phyloP scores from a whole-genome alignment of 2,329 filamentous ascomycete genomes.

The Alternaria atra region DNA sequence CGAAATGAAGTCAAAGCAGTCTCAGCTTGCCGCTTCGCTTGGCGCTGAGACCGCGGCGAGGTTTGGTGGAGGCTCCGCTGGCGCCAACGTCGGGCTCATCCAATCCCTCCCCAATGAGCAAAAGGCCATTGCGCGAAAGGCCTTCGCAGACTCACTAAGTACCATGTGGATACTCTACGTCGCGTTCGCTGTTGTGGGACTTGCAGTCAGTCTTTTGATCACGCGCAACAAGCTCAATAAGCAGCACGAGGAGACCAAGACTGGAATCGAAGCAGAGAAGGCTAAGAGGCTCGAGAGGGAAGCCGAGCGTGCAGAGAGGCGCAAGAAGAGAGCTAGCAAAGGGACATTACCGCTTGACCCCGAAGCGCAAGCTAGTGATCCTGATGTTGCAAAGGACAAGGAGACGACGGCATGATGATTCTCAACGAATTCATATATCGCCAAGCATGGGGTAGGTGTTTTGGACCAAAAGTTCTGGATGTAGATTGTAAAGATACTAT shows the following conservation, averaged over 20 bases:
- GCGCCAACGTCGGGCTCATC: slow-evolving; percentile 68
- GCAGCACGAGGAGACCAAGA: slow-evolving; percentile 60
- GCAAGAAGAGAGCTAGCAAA: slow-evolving; percentile 37
- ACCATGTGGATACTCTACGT: slow-evolving; percentile 62
- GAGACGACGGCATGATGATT: slow-evolving; percentile 14
- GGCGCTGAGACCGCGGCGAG: slow-evolving; percentile 60
- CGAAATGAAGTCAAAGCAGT: slow-evolving; percentile 67
- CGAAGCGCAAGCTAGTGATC: slow-evolving; percentile 18
- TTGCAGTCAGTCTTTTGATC: slow-evolving; percentile 54
- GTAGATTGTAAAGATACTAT: background rate
- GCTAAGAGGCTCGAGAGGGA: slow-evolving; percentile 50
- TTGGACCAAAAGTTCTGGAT: background rate
- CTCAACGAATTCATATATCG: background rate
- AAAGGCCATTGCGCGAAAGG: slow-evolving; percentile 52
- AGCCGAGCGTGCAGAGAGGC: slow-evolving; percentile 42
- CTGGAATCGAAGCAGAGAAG: slow-evolving; percentile 56
- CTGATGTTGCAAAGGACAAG: slow-evolving; percentile 3
- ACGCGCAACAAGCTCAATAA: slow-evolving; percentile 53
- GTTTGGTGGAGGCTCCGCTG: slow-evolving; percentile 68
- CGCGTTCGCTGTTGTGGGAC: slow-evolving; percentile 51
- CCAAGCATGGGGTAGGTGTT: slow-evolving; percentile 5
- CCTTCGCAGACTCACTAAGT: slow-evolving; percentile 56
- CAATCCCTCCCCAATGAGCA: slow-evolving; percentile 60
- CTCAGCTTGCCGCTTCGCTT: slow-evolving; percentile 60
- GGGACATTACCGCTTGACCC: slow-evolving; percentile 27